phyloP scores from a whole-genome alignment of 2,329 filamentous ascomycete species.

The Colletotrichum destructivum region DNA sequence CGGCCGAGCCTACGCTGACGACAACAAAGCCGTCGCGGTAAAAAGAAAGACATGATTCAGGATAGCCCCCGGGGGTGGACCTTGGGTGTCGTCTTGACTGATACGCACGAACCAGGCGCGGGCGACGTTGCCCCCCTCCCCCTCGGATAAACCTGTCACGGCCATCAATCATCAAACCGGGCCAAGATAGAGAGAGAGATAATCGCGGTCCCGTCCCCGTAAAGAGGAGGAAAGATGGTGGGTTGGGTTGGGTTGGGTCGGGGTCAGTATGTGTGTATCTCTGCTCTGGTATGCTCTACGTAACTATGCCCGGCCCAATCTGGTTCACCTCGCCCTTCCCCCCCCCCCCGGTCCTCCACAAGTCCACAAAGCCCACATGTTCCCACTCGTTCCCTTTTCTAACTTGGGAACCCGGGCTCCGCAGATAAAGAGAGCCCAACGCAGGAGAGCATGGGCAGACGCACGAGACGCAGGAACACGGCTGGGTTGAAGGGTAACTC shows the following conservation, averaged over 20 bases:
- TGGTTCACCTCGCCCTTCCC: not conserved
- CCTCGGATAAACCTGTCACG: not conserved
- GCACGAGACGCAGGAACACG: not conserved
- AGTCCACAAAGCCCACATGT: not conserved
- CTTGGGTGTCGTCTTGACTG: slow-evolving; percentile 3
- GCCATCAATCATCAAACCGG: not conserved
- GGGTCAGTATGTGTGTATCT: not conserved
- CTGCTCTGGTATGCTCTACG: not conserved
- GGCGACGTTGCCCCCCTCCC: not conserved
- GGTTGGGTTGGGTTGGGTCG: not conserved
- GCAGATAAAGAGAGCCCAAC: not conserved
- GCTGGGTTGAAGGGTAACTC: not conserved
- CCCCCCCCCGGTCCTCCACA: not conserved
- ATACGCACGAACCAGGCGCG: slow-evolving; percentile 36
- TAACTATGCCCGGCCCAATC: not conserved
- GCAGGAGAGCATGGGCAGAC: not conserved
- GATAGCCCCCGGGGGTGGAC: not conserved
- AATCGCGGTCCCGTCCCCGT: slow-evolving; percentile 9
- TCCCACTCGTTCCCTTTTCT: not conserved
- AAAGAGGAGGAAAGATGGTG: not conserved
- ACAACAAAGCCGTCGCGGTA: too few species aligned
- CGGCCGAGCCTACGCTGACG: too few species aligned
- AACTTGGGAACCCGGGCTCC: not conserved
- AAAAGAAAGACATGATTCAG: slow-evolving; percentile 33
- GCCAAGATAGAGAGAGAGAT: not conserved